A percentile compares a stretch with the other conserved stretches of the same genome.
phyloP scores from a whole-genome alignment of 2,329 filamentous ascomycete species.

The Cladorrhinum sp. region DNA sequence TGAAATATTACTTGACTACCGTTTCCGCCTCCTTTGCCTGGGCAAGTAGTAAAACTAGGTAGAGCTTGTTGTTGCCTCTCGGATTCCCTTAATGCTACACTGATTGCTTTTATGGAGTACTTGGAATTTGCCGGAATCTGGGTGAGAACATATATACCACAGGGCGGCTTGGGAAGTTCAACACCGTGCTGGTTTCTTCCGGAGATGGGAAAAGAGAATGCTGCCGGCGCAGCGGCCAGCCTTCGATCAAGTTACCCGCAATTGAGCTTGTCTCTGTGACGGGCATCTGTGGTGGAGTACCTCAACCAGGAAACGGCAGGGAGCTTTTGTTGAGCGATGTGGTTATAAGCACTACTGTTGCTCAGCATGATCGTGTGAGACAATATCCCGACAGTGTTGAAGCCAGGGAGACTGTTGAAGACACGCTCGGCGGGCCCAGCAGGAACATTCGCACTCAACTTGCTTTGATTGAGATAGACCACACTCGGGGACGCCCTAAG shows the following conservation, averaged over 20 bases:
- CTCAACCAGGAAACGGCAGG: not conserved
- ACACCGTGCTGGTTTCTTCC: no score
- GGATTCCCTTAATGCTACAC: no score
- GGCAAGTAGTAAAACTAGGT: no score
- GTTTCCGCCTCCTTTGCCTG: no score
- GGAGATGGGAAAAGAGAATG: slow-evolving; percentile 30
- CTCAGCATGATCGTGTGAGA: not conserved
- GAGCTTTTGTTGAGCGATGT: slow-evolving; percentile 35
- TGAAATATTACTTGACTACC: no score
- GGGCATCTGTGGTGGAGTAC: slow-evolving; percentile 40
- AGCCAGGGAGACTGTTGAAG: not conserved
- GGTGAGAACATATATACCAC: no score
- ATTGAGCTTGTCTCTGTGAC: slow-evolving; percentile 36
- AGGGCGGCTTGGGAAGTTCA: no score
- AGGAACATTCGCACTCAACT: not conserved
- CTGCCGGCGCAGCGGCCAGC: slow-evolving; percentile 28
- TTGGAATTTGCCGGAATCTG: no score
- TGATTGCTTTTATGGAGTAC: no score
- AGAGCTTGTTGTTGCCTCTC: no score
- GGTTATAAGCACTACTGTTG: not conserved
- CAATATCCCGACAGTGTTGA: not conserved
- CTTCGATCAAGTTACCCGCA: slow-evolving; percentile 34
- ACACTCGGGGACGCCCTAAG: no score
- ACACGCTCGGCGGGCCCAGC: not conserved
- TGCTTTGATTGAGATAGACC: no score